phyloP scores from a whole-genome alignment of 208 protist species.

The Trypanosoma rangeli region DNA sequence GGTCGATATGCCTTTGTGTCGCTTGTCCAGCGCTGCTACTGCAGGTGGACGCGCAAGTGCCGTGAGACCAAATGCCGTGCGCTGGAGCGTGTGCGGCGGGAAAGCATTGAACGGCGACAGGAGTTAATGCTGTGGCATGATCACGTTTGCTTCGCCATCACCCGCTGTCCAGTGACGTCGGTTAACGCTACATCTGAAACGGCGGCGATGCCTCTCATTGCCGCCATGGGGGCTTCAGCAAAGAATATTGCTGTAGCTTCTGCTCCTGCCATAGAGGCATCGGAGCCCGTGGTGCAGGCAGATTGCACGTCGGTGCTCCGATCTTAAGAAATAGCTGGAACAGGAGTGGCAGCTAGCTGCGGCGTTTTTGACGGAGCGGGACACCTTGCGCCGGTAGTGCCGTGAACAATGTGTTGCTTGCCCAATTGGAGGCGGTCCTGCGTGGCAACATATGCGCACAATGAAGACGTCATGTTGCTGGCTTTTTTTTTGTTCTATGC shows the following conservation, averaged over 20 bases:
- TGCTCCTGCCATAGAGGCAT: neutral
- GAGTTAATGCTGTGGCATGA: conserved; percentile 19
- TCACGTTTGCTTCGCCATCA: neutral
- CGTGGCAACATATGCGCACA: neutral
- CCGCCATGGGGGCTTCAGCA: neutral
- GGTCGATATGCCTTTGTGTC: neutral
- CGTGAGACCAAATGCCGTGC: neutral
- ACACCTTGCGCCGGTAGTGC: conserved; percentile 17
- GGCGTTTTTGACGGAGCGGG: neutral
- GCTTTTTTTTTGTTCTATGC: neutral
- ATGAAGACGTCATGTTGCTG: neutral
- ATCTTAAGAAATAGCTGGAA: neutral
- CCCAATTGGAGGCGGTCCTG: conserved; percentile 1
- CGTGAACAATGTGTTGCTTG: conserved; percentile 7
- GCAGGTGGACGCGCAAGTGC: conserved; percentile 3
- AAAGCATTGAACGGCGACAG: conserved; percentile 16
- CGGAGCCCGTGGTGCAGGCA: neutral
- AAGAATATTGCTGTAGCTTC: neutral
- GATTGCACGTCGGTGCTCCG: neutral
- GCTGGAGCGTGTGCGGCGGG: conserved; percentile 9
- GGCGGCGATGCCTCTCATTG: neutral
- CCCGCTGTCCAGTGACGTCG: too few relatives aligned
- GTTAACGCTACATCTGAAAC: neutral
- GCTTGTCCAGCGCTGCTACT: conserved; percentile 1
- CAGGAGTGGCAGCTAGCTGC: neutral